Percentiles rank a stretch among this genome's conserved stretches.
Conservation (phyloP, 768 basidiomycete species). For the Tylopilus rubrobrunneus region DNA sequence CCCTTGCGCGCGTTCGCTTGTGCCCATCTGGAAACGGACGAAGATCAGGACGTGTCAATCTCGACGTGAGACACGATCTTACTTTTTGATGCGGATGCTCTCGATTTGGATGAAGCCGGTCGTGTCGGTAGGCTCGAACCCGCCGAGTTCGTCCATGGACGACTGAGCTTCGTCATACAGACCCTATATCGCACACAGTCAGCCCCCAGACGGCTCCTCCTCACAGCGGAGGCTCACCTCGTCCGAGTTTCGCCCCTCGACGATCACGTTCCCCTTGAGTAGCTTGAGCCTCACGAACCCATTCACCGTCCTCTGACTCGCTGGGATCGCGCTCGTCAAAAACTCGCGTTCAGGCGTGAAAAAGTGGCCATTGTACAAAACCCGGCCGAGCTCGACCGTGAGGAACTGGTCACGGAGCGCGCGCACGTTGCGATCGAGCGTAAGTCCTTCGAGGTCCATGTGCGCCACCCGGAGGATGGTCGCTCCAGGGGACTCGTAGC, state of each 20-base stretch:
- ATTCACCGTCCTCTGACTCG: constrained; percentile 95
- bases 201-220: background rate
- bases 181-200: constrained; percentile 43
- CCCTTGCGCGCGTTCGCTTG: constrained; percentile 84
- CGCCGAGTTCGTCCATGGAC: constrained; percentile 98
- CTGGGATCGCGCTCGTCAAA: constrained; percentile 82
- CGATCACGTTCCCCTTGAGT: constrained; percentile 94
- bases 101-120: constrained; percentile 97
- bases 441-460: constrained; percentile 94
- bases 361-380: constrained; percentile 98
- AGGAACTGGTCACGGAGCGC: constrained; percentile 93
- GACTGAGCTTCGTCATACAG: constrained; percentile 94
- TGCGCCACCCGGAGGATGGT: constrained; percentile 95
- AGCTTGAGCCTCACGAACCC: constrained; percentile 86
- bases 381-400: constrained; percentile 83
- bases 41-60: background rate
- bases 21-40: constrained; percentile 59
- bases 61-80: constrained; percentile 24
- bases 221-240: constrained; percentile 48
- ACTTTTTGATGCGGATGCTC: constrained; percentile 98
- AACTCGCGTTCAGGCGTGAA: constrained; percentile 99
- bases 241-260: constrained; percentile 87
- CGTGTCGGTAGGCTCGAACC: constrained; percentile 95
- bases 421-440: constrained; percentile 96
- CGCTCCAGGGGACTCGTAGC: constrained; percentile 96